phyloP scores from a whole-genome alignment of 75 land plant genomes.

The Selaginella tamariscina region DNA sequence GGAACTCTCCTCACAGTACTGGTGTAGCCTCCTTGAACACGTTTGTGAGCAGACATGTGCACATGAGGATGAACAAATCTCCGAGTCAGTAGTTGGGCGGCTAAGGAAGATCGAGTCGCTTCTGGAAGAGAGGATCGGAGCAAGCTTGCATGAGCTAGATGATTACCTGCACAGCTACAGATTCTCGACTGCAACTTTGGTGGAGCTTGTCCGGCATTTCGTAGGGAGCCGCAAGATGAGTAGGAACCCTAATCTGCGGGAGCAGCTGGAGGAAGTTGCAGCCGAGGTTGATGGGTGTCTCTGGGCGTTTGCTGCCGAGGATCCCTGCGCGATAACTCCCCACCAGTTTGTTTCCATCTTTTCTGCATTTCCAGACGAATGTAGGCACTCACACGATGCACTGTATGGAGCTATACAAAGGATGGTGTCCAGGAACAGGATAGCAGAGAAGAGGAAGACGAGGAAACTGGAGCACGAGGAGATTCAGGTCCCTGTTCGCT shows the following conservation, averaged over 20 bases:
- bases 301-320: slow-evolving; percentile 26
- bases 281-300: slow-evolving; percentile 35
- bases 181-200: slow-evolving; percentile 29
- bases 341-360: slow-evolving; percentile 23
- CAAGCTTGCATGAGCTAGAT: slow-evolving; percentile 35
- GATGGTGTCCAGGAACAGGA: slow-evolving; percentile 13
- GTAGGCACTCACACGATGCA: slow-evolving; percentile 29
- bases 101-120: slow-evolving; percentile 19
- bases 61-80: slow-evolving; percentile 9
- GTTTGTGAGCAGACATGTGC: slow-evolving; percentile 8
- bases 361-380: slow-evolving; percentile 26
- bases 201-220: slow-evolving; percentile 26
- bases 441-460: slow-evolving; percentile 12
- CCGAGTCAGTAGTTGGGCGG: slow-evolving; percentile 6
- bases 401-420: slow-evolving; percentile 29
- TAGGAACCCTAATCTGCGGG: slow-evolving; percentile 5
- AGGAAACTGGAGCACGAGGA: no score
- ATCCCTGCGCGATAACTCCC: slow-evolving; percentile 16
- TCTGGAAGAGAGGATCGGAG: slow-evolving; percentile 32
- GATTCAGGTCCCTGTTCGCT: slow-evolving; percentile 31
- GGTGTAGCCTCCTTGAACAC: slow-evolving; percentile 35
- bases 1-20: slow-evolving; percentile 39
- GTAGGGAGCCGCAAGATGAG: slow-evolving; percentile 13
- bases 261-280: slow-evolving; percentile 27
- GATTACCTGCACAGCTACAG: slow-evolving; percentile 33